Percentiles rank a stretch among this genome's conserved stretches.
Conservation (phyloP, 2,329 filamentous ascomycete species). For the Alternaria arborescens region DNA sequence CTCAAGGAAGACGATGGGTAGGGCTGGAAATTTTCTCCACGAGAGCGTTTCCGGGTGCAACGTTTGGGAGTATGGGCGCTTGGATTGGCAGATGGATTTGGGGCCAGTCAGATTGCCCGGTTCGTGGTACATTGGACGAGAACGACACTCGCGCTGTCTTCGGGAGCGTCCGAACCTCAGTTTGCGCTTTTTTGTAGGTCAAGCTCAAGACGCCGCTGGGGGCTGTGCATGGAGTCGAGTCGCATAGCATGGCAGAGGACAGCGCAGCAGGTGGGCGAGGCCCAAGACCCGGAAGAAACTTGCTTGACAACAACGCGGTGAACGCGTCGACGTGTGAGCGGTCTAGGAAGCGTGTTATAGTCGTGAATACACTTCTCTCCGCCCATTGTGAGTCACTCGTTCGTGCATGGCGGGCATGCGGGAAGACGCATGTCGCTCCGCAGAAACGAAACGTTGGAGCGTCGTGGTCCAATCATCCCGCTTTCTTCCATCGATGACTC, state of each 20-base stretch:
- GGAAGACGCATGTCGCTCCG: conserved; percentile 32
- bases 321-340: conserved; percentile 41
- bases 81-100: conserved; percentile 31
- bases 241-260: conserved; percentile 11
- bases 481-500: conserved; percentile 40
- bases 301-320: conserved; percentile 39
- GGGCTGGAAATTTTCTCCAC: conserved; percentile 28
- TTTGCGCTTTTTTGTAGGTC: conserved; percentile 3
- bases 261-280: conserved; percentile 39
- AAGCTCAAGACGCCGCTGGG: conserved; percentile 2
- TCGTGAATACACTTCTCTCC: conserved; percentile 41
- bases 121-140: conserved; percentile 17
- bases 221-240: conserved; percentile 18
- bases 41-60: conserved; percentile 39
- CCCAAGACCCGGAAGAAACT: conserved; percentile 39
- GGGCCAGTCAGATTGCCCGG: conserved; percentile 33
- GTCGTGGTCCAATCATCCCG: conserved; percentile 43
- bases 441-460: conserved; percentile 46
- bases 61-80: conserved; percentile 43
- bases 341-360: conserved; percentile 49
- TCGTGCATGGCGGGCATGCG: conserved; percentile 33
- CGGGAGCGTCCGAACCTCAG: conserved; percentile 25
- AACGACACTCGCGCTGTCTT: conserved; percentile 31
- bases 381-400: conserved; percentile 49
- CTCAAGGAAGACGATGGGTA: conserved; percentile 31